A percentile compares a stretch with the other conserved stretches of the same genome.
phyloP scores from a whole-genome alignment of 257 asterid genomes.

The Nicotiana attenuata region DNA sequence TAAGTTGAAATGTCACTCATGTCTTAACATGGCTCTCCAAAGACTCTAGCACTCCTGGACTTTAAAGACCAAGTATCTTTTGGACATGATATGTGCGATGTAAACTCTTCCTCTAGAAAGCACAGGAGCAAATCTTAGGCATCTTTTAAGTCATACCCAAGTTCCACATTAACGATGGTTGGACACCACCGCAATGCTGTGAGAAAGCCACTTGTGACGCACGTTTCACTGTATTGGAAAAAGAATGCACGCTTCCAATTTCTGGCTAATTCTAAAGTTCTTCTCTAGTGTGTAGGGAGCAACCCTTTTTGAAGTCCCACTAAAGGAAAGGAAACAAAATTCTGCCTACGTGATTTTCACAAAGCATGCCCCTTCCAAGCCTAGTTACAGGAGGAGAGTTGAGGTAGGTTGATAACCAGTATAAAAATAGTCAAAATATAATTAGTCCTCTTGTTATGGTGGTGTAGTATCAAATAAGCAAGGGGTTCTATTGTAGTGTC shows the following conservation, averaged over 20 bases:
- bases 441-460: neutral
- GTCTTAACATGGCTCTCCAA: neutral
- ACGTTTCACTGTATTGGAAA: neutral
- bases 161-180: neutral
- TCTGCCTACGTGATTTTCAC: neutral
- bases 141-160: neutral
- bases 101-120: neutral
- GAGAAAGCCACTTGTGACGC: neutral
- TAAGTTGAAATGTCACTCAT: neutral
- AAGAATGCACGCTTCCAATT: neutral
- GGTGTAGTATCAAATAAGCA: neutral
- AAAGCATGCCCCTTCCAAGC: neutral
- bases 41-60: neutral
- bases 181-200: neutral
- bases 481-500: neutral
- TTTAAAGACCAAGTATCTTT: neutral
- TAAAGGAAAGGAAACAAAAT: neutral
- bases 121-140: neutral
- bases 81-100: neutral
- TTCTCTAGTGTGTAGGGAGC: too few relatives aligned
- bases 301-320: neutral
- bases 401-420: neutral
- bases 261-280: neutral
- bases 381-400: neutral
- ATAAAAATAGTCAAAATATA: neutral